Evolutionary conservation across 2,329 filamentous ascomycete species (phyloP), one percentile per base, ranked within the genome.

Genomic region (Tolypocladium cylindrosporum): DNA sequence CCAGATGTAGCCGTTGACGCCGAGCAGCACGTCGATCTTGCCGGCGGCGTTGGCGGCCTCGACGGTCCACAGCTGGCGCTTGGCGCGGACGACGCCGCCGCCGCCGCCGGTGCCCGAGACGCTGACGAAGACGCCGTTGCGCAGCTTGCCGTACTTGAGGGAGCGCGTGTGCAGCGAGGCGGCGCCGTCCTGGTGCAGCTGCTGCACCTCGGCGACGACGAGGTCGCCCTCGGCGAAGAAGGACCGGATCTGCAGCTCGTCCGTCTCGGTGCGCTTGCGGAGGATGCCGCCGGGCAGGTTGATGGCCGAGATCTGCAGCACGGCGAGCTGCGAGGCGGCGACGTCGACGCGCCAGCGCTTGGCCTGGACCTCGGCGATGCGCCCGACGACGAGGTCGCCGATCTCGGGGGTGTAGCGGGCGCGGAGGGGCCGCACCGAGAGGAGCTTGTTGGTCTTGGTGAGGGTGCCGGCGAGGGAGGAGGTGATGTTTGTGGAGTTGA

Each of bases 1-100:
- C 89, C 91, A 99, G 59, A 97, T 91, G 70, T 95, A 97, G 1
- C 94, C 94, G 67, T 99, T 99, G 43, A 99, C 94, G 2, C 94
- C 94, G 1, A 99, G 79, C 56, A 96, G 82, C 9, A 97, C 85
- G 69, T 97, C 90, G 36, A 99, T 83, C 61, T 85, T 87, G 56
- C 83, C 80, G 40, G 81, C 79, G 40, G 81, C 77, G 61, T 78
- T 74, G 45, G 74, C 76, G 6, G 71, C 72, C 59, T 87, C 83
- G 65, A 96, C 77, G 0, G 91, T 94, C 82, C 94, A 96, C 45
- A 94, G 87, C 75, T 99, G 94, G 58, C 92, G 79, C 65, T 93
- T 84, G 31, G 87, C 85, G 56, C 94, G 79, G 37, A 96, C 90
- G 1, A 97, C 91, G 50, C 92, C 91, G 3, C 86, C 87, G 3